phyloP scores from a whole-genome alignment of 139 green algal species.

The Spirogloea muscicola region DNA sequence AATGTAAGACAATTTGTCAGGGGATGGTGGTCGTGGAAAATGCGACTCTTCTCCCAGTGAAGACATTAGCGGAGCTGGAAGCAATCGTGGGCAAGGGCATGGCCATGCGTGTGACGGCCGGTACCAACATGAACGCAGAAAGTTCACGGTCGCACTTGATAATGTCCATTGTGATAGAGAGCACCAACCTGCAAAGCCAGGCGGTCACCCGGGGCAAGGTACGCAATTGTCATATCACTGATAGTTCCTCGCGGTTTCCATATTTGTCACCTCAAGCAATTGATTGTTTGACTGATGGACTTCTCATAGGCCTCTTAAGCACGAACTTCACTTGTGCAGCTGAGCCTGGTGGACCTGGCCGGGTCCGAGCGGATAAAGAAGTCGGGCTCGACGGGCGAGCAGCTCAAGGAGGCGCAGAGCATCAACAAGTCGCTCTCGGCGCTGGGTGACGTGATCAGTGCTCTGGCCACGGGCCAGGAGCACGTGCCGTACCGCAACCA shows the following conservation, averaged over 20 bases:
- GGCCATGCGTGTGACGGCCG: conserved; percentile 29
- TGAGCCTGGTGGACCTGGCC: conserved; percentile 94
- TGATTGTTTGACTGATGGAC: no score
- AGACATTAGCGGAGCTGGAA: conserved; percentile 33
- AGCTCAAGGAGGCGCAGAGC: conserved; percentile 93
- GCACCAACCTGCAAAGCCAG: conserved; percentile 93
- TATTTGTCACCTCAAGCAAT: no score
- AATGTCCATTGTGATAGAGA: conserved; percentile 85
- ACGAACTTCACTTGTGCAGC: no score
- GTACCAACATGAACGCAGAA: conserved; percentile 54
- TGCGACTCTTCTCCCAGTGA: conserved; percentile 61
- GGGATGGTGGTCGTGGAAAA: conserved; percentile 88
- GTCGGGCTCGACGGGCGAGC: conserved; percentile 75
- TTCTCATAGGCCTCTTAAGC: no score
- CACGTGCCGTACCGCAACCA: conserved; percentile 97
- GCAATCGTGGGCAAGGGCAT: conserved; percentile 37
- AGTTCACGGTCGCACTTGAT: conserved; percentile 80
- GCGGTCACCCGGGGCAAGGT: conserved; percentile 60
- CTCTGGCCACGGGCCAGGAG: conserved; percentile 73
- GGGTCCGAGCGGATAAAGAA: conserved; percentile 96
- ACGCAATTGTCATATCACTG: no score
- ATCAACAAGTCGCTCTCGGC: conserved; percentile 98
- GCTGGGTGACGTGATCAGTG: conserved; percentile 92
- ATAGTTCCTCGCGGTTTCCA: no score
- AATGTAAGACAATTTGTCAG: no score